Evolutionary conservation across 202 grass and related monocot genomes (phyloP).

Genomic region (Dendrocalamus latiflorus): DNA sequence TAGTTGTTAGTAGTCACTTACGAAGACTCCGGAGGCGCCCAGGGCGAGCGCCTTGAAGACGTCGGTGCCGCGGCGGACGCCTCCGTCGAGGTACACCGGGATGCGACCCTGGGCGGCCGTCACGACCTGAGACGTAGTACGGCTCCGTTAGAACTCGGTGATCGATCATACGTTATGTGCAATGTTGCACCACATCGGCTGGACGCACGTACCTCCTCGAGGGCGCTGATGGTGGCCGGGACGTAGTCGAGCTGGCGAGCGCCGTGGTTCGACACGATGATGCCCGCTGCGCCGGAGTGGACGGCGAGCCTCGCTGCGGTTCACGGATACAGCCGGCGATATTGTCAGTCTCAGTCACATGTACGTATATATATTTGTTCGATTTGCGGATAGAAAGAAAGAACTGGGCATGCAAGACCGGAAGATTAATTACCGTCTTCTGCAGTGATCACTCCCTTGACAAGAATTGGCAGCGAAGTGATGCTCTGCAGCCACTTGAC

Average conservation of each 20-base stretch:
- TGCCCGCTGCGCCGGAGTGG: conserved; percentile 77
- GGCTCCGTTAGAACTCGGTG: no score
- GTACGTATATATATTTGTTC: not conserved
- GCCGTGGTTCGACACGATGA: conserved; percentile 91
- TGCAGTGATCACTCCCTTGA: conserved; percentile 82
- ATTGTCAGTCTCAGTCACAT: not conserved
- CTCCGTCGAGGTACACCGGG: conserved; percentile 78
- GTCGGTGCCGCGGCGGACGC: conserved; percentile 79
- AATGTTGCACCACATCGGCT: no score
- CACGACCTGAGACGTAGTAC: conserved; percentile 36
- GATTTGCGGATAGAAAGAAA: not conserved
- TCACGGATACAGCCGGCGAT: no score
- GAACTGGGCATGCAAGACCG: not conserved
- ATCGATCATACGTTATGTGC: no score
- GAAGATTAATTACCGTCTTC: conserved; percentile 59
- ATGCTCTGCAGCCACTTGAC: conserved; percentile 94
- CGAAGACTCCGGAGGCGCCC: conserved; percentile 77
- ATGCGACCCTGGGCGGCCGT: conserved; percentile 64
- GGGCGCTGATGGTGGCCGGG: conserved; percentile 75
- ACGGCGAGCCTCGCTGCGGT: conserved; percentile 68
- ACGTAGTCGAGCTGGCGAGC: conserved; percentile 93
- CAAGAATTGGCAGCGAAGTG: conserved; percentile 76
- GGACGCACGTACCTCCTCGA: conserved; percentile 94
- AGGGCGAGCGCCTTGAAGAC: conserved; percentile 93
- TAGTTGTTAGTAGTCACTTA: conserved; percentile 23